Evolutionary conservation across 2,329 filamentous ascomycete species (phyloP).

Genomic region (Monosporascus sp.): DNA sequence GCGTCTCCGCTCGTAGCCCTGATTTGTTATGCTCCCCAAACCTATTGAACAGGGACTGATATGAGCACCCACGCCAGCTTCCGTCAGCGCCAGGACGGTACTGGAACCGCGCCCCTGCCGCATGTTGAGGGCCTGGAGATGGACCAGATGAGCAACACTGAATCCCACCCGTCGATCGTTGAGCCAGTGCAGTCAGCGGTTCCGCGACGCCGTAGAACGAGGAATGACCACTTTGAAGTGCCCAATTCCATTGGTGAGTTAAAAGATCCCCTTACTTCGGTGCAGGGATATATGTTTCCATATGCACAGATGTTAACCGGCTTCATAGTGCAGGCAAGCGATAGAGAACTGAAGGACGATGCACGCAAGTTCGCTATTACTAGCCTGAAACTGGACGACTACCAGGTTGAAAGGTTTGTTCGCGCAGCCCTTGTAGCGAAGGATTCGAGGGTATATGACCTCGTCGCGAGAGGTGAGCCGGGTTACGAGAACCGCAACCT

Average conservation of each 20-base stretch:
- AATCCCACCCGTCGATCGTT: background rate
- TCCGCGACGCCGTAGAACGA: background rate
- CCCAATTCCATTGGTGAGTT: background rate
- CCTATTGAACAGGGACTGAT: background rate
- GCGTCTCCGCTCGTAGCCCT: background rate
- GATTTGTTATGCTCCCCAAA: background rate
- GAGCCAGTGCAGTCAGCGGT: background rate
- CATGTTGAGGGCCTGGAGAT: background rate
- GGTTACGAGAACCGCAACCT: constrained; percentile 15
- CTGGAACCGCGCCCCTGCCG: background rate
- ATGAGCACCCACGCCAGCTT: background rate
- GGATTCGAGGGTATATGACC: constrained; percentile 30
- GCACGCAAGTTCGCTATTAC: background rate
- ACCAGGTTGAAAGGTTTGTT: background rate
- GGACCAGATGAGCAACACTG: background rate
- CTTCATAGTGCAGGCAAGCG: background rate
- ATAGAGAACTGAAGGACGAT: background rate
- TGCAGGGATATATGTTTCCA: background rate
- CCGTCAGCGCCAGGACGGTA: background rate
- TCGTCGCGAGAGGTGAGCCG: constrained; percentile 20
- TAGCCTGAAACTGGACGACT: background rate
- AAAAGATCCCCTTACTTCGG: background rate
- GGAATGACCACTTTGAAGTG: background rate
- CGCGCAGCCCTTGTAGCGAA: constrained; percentile 31
- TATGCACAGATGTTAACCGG: background rate